phyloP scores from a whole-genome alignment of 1,284 basidiomycete genomes.

The Stygiomarasmius scandens region DNA sequence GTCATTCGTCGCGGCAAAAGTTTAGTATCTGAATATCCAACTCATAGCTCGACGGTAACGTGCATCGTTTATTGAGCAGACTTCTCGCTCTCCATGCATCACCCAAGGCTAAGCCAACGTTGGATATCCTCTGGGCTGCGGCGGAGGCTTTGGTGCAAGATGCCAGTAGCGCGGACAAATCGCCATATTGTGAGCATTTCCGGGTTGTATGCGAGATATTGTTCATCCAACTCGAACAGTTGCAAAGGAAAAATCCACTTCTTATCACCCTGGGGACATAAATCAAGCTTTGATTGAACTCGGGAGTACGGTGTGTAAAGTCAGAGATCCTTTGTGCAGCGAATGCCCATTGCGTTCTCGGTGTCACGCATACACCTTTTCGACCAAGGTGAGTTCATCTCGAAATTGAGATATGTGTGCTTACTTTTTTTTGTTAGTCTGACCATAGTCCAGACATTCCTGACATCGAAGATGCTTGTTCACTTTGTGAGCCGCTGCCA shows the following conservation, averaged over 20 bases:
- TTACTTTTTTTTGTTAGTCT: slow-evolving; percentile 1
- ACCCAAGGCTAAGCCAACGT: slow-evolving; percentile 76
- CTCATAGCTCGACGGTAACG: slow-evolving; percentile 86
- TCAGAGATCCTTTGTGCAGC: slow-evolving; percentile 74
- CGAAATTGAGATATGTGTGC: no score
- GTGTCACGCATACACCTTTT: slow-evolving; percentile 64
- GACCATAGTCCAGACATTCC: slow-evolving; percentile 20
- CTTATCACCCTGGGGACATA: slow-evolving; percentile 73
- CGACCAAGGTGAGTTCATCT: slow-evolving; percentile 7
- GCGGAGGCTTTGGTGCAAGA: slow-evolving; percentile 69
- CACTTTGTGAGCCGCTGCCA: slow-evolving; percentile 70
- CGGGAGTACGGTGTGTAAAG: slow-evolving; percentile 89
- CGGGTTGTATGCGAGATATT: neutral
- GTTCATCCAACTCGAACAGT: neutral
- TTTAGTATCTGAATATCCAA: slow-evolving; percentile 6
- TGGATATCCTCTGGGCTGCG: slow-evolving; percentile 82
- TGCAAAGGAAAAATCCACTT: neutral
- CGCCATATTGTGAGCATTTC: neutral
- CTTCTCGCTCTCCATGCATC: slow-evolving; percentile 81
- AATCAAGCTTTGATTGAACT: slow-evolving; percentile 90
- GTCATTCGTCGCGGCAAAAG: no score
- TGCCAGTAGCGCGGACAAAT: neutral
- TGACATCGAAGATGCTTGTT: slow-evolving; percentile 80
- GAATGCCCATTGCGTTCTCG: slow-evolving; percentile 70
- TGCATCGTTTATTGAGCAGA: slow-evolving; percentile 81